These are phyloP conservation scores for Aschersonia sp. DNA, from an alignment of 2,329 filamentous ascomycete species.

Conservation along the genomic window DNA sequence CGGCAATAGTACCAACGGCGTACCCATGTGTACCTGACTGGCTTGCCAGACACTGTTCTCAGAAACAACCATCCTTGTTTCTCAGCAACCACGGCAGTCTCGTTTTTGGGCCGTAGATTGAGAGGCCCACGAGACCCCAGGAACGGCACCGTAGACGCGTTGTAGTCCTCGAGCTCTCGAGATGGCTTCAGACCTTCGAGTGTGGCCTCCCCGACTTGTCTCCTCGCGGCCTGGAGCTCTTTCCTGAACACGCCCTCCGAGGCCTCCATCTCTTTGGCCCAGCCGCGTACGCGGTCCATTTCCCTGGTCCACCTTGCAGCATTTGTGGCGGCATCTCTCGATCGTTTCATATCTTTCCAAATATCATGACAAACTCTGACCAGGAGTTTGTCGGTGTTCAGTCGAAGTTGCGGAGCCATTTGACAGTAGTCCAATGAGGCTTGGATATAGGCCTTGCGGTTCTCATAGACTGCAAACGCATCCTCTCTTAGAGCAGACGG, in stretches of 20 bases:
- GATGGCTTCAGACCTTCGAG: slow-evolving; percentile 63
- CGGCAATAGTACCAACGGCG: slow-evolving; percentile 93
- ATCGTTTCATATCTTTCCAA: slow-evolving; percentile 70
- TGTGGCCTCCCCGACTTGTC: slow-evolving; percentile 68
- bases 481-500: slow-evolving; percentile 83
- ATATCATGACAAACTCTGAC: slow-evolving; percentile 75
- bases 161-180: slow-evolving; percentile 85
- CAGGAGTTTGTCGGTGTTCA: slow-evolving; percentile 71
- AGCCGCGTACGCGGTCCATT: slow-evolving; percentile 83
- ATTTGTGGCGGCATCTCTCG: slow-evolving; percentile 48
- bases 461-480: slow-evolving; percentile 89
- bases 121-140: slow-evolving; percentile 58
- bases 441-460: slow-evolving; percentile 77
- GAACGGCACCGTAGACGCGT: slow-evolving; percentile 77
- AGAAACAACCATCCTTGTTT: slow-evolving; percentile 95
- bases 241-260: slow-evolving; percentile 72
- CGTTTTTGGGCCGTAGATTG: slow-evolving; percentile 39
- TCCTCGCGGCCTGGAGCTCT: slow-evolving; percentile 65
- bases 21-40: slow-evolving; percentile 77
- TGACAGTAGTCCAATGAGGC: slow-evolving; percentile 90
- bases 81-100: slow-evolving; percentile 43
- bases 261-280: slow-evolving; percentile 87
- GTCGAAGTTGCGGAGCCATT: slow-evolving; percentile 70
- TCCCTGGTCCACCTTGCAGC: slow-evolving; percentile 59
- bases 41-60: slow-evolving; percentile 70